Evolutionary conservation across 495 filamentous ascomycete species (phyloP).

Genomic region (Viridothelium virens): DNA sequence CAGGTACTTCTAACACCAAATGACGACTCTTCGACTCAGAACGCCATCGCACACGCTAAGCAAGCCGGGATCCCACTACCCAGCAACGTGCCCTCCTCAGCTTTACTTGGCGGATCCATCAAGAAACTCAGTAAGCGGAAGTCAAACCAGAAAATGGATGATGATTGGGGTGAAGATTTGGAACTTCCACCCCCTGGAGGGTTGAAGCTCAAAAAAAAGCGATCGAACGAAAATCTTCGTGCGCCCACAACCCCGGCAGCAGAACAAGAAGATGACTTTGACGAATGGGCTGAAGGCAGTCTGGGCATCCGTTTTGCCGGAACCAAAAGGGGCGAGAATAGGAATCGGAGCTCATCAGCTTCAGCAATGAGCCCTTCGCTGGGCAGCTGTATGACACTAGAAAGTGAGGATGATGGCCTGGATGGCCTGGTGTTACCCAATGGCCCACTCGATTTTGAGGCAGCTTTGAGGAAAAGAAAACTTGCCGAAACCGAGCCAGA

Average conservation of each 20-base stretch:
- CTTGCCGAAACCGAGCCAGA: conserved; percentile 24
- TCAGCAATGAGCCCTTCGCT: conserved; percentile 86
- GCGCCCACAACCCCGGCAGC: background rate
- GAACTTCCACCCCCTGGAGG: conserved; percentile 53
- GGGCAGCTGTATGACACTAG: conserved; percentile 80
- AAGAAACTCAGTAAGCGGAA: conserved; percentile 81
- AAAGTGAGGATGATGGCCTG: conserved; percentile 88
- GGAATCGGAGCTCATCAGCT: conserved; percentile 74
- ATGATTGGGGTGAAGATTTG: conserved; percentile 90
- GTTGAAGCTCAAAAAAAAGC: conserved; percentile 42
- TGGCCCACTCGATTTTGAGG: conserved; percentile 72
- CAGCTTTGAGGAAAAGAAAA: conserved; percentile 60
- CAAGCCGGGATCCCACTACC: conserved; percentile 90
- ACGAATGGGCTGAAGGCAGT: conserved; percentile 91
- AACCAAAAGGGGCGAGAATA: conserved; percentile 59
- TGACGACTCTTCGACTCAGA: conserved; percentile 68
- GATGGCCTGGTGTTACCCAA: conserved; percentile 77
- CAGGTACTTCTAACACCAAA: conserved; percentile 70
- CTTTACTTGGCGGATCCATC: conserved; percentile 86
- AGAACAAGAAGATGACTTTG: conserved; percentile 63
- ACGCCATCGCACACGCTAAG: conserved; percentile 79
- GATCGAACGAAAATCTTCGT: conserved; percentile 13
- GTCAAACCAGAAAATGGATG: conserved; percentile 59
- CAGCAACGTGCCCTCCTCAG: conserved; percentile 81
- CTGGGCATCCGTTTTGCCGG: conserved; percentile 82